Evolutionary conservation across 2,329 filamentous ascomycete genomes (phyloP), one percentile per base, ranked within the genome.

Genomic region (Elsinoe perseae): DNA sequence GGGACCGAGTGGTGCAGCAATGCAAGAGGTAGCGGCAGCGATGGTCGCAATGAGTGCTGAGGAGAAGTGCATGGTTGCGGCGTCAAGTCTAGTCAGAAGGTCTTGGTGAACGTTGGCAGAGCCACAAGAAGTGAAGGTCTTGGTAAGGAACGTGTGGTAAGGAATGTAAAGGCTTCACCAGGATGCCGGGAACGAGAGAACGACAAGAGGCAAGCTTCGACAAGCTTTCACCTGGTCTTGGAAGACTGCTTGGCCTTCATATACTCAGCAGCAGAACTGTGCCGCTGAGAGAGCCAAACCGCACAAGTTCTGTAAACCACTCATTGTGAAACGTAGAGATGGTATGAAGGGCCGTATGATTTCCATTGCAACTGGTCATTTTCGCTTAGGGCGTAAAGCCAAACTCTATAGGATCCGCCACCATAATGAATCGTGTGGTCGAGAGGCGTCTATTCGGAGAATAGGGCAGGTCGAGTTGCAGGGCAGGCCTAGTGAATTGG

Each of bases 111-210:
- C 3, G 16, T 18, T 50, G 44, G 44, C 44, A 30, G 25, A 27
- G 16, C 23, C n/a, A 18, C 14, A 18, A 50, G 44, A 50, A 32
- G 25, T 27, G 44, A 50, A 50, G 25, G 16, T 23, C 9, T 30
- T 50, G 44, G 23, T 50, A 50, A 50, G 44, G 44, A 50, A 30
- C 44, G 44, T 50, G 25, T 50, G 44, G 44, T 50, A 50, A 50
- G 44, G 44, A 50, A 50, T 27, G 44, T 50, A 32, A 50, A 30
- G 44, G 44, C 44, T 50, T 50, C 44, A 50, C 44, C 44, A 30
- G 44, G 44, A 50, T 50, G 44, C 44, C 44, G 44, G 44, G 44
- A 50, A 50, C 23, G 23, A 50, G 44, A 32, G 21, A 30, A 50
- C 44, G 27, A 50, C 23, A 28, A 32, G 27, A 50, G 44, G 27